Evolutionary conservation across 306 rosid genomes (phyloP).

Genomic region (Clitoria ternatea): DNA sequence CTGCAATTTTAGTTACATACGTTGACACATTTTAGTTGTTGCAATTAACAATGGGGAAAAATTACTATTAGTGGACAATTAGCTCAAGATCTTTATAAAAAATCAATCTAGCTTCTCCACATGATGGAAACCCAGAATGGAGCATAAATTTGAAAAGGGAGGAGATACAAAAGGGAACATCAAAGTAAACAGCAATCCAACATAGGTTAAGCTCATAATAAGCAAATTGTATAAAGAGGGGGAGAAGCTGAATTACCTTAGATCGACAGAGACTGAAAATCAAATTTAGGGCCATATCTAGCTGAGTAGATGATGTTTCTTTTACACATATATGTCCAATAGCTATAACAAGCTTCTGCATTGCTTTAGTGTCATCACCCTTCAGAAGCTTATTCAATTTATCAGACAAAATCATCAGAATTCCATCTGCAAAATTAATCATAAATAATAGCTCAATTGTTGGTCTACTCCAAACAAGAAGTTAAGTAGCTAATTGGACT

Average conservation of each 20-base stretch:
- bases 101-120: background rate
- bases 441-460: conserved; percentile 20
- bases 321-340: conserved; percentile 82
- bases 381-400: conserved; percentile 73
- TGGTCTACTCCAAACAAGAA: conserved; percentile 11
- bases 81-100: background rate
- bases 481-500: conserved; percentile 12
- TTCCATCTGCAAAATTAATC: no score
- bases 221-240: background rate
- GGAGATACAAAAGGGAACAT: background rate
- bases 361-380: conserved; percentile 73
- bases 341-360: conserved; percentile 74
- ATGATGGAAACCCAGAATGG: background rate
- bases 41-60: background rate
- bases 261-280: conserved; percentile 72
- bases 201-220: background rate
- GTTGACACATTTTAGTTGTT: background rate
- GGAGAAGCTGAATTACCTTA: conserved; percentile 50
- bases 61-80: background rate
- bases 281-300: conserved; percentile 66
- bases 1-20: conserved; percentile 43
- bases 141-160: background rate
- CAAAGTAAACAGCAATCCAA: background rate
- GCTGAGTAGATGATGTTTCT: conserved; percentile 65
- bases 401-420: no score